A percentile compares a stretch with the other conserved stretches of the same genome.
These are phyloP conservation scores for Neonectria magnoliae DNA, from an alignment of 2,329 filamentous ascomycete species.

Conservation along the genomic window DNA sequence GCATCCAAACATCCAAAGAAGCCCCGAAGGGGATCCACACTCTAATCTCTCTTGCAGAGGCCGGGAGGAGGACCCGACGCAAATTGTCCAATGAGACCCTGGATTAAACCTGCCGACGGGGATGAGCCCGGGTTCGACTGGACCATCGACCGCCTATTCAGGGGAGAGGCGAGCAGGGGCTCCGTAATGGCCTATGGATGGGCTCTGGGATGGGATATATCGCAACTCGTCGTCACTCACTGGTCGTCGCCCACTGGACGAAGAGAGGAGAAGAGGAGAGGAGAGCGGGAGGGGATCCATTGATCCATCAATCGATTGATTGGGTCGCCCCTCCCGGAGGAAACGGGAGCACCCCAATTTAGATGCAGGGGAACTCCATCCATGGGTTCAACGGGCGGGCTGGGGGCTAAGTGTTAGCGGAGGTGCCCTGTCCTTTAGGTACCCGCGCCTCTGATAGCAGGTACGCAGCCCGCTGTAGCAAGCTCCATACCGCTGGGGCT, in stretches of 20 bases:
- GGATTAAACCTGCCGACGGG: slow-evolving; percentile 11
- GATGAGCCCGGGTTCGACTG: neutral
- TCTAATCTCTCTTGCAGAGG: slow-evolving; percentile 26
- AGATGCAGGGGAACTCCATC: neutral
- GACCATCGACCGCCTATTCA: slow-evolving; percentile 21
- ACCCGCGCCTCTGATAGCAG: neutral
- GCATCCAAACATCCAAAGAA: neutral
- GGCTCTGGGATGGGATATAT: slow-evolving; percentile 4
- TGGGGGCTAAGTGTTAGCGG: neutral
- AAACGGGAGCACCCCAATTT: neutral
- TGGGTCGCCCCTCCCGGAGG: neutral
- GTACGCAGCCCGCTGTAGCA: neutral
- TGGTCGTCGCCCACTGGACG: neutral
- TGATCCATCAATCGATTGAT: neutral
- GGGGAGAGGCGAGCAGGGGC: slow-evolving; percentile 5
- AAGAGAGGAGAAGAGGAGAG: neutral
- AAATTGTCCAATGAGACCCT: slow-evolving; percentile 18
- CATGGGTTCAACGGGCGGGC: neutral
- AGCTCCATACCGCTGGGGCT: slow-evolving; percentile 10
- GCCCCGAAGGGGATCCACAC: slow-evolving; percentile 14
- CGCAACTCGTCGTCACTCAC: neutral
- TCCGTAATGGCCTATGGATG: neutral
- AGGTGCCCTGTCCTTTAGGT: neutral
- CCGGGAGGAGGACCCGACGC: slow-evolving; percentile 10
- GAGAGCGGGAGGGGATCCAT: neutral